Conservation (phyloP, 2,329 filamentous ascomycete genomes). For the Fusarium sarcochroum region DNA sequence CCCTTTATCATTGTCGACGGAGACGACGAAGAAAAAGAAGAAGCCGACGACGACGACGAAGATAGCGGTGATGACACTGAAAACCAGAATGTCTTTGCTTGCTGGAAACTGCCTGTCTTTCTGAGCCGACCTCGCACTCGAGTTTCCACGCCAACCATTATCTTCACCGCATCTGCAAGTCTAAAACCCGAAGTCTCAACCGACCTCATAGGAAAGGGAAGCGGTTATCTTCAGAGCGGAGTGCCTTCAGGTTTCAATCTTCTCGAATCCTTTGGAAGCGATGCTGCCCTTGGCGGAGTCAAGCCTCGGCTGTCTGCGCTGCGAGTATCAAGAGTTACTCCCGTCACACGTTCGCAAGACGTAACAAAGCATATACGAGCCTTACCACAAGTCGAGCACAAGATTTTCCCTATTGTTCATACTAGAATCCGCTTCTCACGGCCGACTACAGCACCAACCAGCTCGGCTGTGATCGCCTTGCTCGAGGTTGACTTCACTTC, state of each 20-base stretch:
- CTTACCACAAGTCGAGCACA: slow-evolving; percentile 72
- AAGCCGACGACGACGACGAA: slow-evolving; percentile 55
- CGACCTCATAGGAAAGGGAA: slow-evolving; percentile 52
- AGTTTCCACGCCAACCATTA: slow-evolving; percentile 74
- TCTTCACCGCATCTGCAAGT: slow-evolving; percentile 74
- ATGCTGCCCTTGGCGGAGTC: slow-evolving; percentile 72
- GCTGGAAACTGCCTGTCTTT: slow-evolving; percentile 73
- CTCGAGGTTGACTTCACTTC: slow-evolving; percentile 82
- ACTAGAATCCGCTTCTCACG: slow-evolving; percentile 80
- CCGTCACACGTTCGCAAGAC: slow-evolving; percentile 73
- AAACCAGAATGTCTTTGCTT: slow-evolving; percentile 63
- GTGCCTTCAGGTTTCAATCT: slow-evolving; percentile 80
- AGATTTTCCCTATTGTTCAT: slow-evolving; percentile 78
- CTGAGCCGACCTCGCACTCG: slow-evolving; percentile 73
- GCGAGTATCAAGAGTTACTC: slow-evolving; percentile 81
- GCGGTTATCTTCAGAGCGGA: slow-evolving; percentile 78
- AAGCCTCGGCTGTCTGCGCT: slow-evolving; percentile 79
- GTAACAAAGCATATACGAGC: slow-evolving; percentile 74
- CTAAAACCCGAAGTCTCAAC: slow-evolving; percentile 64
- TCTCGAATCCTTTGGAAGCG: slow-evolving; percentile 79
- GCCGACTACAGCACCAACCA: slow-evolving; percentile 70
- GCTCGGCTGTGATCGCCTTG: slow-evolving; percentile 75
- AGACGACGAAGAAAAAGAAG: slow-evolving; percentile 52
- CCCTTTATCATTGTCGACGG: slow-evolving; percentile 66
- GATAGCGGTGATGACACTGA: slow-evolving; percentile 39